Percentiles rank a stretch among this genome's conserved stretches.
Evolutionary conservation across 1,139 yeast species (phyloP).

Genomic region (Suhomyces taliae): DNA sequence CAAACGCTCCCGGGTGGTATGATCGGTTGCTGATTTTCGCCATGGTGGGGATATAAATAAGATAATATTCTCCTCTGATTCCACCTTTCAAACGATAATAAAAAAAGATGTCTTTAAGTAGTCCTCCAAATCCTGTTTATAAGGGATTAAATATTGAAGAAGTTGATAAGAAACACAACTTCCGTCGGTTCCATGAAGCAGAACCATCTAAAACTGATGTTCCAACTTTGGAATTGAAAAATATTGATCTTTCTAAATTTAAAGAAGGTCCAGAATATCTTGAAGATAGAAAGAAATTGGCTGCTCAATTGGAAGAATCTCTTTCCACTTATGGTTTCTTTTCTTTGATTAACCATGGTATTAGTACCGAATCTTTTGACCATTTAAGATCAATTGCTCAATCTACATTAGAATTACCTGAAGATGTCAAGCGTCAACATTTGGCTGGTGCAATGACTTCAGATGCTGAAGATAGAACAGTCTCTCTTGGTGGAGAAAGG

Average conservation of each 20-base stretch:
- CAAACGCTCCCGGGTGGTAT: neutral
- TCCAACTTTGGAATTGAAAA: constrained; percentile 29
- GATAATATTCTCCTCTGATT: neutral
- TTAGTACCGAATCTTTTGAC: constrained; percentile 26
- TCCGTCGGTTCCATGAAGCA: constrained; percentile 36
- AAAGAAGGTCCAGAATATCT: constrained; percentile 34
- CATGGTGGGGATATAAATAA: neutral
- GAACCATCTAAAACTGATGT: constrained; percentile 20
- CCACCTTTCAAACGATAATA: neutral
- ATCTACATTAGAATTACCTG: constrained; percentile 39
- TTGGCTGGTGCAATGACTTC: constrained; percentile 40
- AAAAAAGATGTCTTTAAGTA: constrained; percentile 6
- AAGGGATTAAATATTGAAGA: constrained; percentile 8
- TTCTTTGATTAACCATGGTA: constrained; percentile 40
- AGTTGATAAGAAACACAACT: constrained; percentile 27
- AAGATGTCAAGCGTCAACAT: constrained; percentile 38
- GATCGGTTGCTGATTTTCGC: neutral
- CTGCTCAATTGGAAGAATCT: constrained; percentile 35
- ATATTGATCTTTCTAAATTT: constrained; percentile 37
- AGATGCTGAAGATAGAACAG: constrained; percentile 30
- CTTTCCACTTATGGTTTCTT: constrained; percentile 48
- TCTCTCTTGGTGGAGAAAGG: constrained; percentile 44
- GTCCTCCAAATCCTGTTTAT: constrained; percentile 6
- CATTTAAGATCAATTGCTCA: constrained; percentile 38
- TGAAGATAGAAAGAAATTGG: constrained; percentile 28